phyloP scores from a whole-genome alignment of 23 red algal species.

The Gracilaria vermiculophylla region DNA sequence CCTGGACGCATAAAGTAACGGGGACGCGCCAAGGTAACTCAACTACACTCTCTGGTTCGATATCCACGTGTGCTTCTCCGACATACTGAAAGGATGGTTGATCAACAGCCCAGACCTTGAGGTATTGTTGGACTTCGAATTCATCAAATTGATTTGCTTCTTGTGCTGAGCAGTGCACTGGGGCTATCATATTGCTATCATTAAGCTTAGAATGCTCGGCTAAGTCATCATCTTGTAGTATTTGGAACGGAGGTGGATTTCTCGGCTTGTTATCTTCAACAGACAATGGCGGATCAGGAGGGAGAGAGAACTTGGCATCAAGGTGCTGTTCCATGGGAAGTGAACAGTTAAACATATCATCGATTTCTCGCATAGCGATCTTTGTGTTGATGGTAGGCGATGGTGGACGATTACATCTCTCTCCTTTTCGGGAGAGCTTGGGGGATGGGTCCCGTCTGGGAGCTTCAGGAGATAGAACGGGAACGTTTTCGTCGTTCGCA shows the following conservation, averaged over 20 bases:
- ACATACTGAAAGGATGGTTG: conserved; percentile 35
- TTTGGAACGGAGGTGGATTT: not conserved
- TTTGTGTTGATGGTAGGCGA: conserved; percentile 92
- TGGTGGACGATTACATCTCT: conserved; percentile 10
- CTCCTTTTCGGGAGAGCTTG: not conserved
- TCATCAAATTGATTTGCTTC: not conserved
- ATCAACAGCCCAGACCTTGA: conserved; percentile 8
- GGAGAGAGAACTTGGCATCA: not conserved
- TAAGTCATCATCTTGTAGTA: not conserved
- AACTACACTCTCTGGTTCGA: not conserved
- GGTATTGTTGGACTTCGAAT: not conserved
- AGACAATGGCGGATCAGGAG: not conserved
- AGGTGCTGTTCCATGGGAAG: conserved; percentile 62
- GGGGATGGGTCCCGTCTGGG: not conserved
- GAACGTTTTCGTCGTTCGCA: conserved; percentile 3
- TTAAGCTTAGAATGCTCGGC: not conserved
- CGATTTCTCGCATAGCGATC: conserved; percentile 88
- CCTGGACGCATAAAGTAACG: not conserved
- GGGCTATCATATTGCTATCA: not conserved
- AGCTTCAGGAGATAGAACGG: not conserved
- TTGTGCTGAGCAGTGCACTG: not conserved
- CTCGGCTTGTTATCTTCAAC: not conserved
- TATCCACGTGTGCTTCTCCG: not conserved
- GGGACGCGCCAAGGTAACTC: conserved; percentile 28
- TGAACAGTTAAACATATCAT: conserved; percentile 89